These are phyloP conservation scores for Pyronema domesticum DNA, from an alignment of 495 filamentous ascomycete genomes.

Conservation along the genomic window DNA sequence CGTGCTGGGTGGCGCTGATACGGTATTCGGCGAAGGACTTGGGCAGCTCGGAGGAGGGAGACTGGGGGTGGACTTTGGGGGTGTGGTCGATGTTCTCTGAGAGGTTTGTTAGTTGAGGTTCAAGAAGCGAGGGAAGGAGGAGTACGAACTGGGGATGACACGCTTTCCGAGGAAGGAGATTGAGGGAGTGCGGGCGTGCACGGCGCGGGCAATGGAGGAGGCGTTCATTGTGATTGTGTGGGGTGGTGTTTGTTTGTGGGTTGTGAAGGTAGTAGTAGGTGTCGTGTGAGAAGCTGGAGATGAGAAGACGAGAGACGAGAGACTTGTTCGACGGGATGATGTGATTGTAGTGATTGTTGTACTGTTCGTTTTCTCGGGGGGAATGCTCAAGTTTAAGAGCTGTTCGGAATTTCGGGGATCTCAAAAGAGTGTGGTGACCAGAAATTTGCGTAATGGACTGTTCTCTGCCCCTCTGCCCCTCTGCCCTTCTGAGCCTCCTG, in stretches of 20 bases:
- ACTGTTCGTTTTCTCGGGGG: too few species aligned
- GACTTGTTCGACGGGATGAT: too few species aligned
- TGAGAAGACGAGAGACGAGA: too few species aligned
- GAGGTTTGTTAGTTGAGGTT: constrained; percentile 2
- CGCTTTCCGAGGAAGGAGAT: constrained; percentile 91
- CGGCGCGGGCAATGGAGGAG: constrained; percentile 46
- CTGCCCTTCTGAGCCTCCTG: too few species aligned
- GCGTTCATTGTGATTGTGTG: constrained; percentile 19
- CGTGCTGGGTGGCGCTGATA: constrained; percentile 81
- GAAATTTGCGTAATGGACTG: too few species aligned
- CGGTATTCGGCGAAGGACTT: constrained; percentile 76
- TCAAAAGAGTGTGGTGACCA: too few species aligned
- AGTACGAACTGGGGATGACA: constrained; percentile 51
- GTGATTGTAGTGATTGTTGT: too few species aligned
- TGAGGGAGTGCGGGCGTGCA: constrained; percentile 51
- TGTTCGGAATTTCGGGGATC: too few species aligned
- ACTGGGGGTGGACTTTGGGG: constrained; percentile 37
- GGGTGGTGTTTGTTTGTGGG: neutral
- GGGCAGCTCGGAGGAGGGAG: constrained; percentile 30
- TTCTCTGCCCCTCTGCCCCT: too few species aligned
- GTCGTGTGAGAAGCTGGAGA: too few species aligned
- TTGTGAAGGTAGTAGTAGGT: neutral
- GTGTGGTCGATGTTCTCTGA: constrained; percentile 55
- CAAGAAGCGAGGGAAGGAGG: neutral
- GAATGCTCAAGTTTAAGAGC: too few species aligned